Conservation (phyloP, 2,329 filamentous ascomycete species). For the Talaromyces amestolkiae region DNA sequence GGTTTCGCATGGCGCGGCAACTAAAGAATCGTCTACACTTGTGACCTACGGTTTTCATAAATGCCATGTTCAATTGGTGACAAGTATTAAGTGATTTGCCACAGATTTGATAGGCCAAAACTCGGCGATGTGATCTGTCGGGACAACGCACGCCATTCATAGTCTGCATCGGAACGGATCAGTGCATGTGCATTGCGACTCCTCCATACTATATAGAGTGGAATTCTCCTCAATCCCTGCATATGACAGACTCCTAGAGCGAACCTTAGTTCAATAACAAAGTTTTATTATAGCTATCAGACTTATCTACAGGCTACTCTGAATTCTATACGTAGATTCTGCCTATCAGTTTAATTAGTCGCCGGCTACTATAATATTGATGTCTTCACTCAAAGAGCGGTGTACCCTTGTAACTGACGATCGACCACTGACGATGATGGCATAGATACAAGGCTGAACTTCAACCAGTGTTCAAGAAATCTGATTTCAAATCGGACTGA, state of each 20-base stretch:
- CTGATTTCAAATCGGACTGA: background rate
- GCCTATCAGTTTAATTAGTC: background rate
- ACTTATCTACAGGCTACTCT: background rate
- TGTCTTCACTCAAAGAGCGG: background rate
- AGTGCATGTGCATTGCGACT: background rate
- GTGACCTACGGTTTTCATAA: background rate
- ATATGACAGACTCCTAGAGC: background rate
- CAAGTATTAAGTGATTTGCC: background rate
- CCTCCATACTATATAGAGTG: background rate
- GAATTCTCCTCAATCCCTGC: background rate
- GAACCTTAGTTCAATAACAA: background rate
- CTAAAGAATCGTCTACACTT: background rate
- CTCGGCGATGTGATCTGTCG: background rate
- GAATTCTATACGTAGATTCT: background rate
- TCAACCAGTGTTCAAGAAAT: no score
- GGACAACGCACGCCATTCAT: background rate
- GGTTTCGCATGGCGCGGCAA: background rate
- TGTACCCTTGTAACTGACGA: background rate
- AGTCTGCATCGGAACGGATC: background rate
- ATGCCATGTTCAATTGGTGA: background rate
- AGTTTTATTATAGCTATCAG: background rate
- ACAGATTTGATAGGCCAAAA: background rate
- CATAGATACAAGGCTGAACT: background rate
- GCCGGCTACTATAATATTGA: background rate
- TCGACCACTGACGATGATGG: background rate